A percentile compares a stretch with the other conserved stretches of the same genome.
These are phyloP conservation scores for Cubamyces sp. DNA, from an alignment of 768 basidiomycete species.

Conservation along the genomic window DNA sequence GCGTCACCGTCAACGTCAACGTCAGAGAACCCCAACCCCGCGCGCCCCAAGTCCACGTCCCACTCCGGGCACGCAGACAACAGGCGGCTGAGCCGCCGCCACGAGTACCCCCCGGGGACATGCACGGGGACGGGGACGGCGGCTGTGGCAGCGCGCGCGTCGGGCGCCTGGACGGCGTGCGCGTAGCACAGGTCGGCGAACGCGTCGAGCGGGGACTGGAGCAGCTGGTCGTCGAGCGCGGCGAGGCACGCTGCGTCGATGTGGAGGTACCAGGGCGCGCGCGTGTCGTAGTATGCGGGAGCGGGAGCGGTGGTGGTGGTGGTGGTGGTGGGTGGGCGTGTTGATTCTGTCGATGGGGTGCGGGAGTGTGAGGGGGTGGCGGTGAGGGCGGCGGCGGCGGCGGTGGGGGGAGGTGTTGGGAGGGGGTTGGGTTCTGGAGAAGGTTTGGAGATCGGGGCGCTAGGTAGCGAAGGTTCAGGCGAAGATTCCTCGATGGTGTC, in stretches of 20 bases:
- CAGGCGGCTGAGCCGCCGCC: conserved; percentile 23
- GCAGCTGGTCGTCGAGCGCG: conserved; percentile 47
- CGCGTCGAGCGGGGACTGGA: conserved; percentile 43
- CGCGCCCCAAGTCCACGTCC: neutral
- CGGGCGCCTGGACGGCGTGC: conserved; percentile 37
- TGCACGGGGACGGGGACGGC: no score
- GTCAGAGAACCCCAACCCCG: neutral
- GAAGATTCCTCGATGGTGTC: conserved; percentile 10
- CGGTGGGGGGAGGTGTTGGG: neutral
- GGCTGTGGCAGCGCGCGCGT: neutral
- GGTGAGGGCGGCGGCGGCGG: conserved; percentile 1
- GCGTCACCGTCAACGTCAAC: no score
- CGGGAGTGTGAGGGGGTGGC: conserved; percentile 1
- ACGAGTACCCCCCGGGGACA: conserved; percentile 13
- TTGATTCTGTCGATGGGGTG: neutral
- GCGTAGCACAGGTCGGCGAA: conserved; percentile 49
- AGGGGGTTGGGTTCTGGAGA: no score
- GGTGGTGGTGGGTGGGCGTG: neutral
- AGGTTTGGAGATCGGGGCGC: neutral
- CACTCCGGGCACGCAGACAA: conserved; percentile 16
- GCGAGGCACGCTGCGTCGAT: conserved; percentile 47
- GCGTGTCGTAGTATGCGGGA: conserved; percentile 14
- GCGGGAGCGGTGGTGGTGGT: conserved; percentile 10
- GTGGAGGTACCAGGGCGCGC: conserved; percentile 35
- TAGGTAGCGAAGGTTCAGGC: neutral